Conservation (phyloP, 352 stramenopile genomes). For the Pythium chondricola region DNA sequence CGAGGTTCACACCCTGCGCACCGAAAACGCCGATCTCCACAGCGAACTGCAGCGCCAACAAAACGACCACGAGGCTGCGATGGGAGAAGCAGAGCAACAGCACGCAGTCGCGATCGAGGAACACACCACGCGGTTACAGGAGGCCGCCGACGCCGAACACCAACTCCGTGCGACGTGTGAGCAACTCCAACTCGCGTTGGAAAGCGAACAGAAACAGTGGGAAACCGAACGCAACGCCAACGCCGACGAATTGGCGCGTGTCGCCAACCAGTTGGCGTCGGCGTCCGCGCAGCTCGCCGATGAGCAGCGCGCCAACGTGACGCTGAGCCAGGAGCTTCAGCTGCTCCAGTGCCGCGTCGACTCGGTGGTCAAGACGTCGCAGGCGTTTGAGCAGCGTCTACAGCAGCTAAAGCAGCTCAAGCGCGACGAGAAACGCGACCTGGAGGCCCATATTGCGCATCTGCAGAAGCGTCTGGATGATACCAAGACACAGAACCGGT, state of each 20-base stretch:
- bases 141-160: neutral
- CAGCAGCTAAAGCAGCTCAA: slow-evolving; percentile 38
- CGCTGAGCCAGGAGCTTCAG: slow-evolving; percentile 32
- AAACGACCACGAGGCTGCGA: neutral
- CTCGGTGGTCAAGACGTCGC: slow-evolving; percentile 32
- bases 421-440: slow-evolving; percentile 24
- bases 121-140: neutral
- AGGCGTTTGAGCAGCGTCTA: slow-evolving; percentile 48
- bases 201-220: slow-evolving; percentile 41
- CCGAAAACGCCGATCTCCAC: neutral
- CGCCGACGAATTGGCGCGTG: slow-evolving; percentile 25
- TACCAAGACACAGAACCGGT: slow-evolving; percentile 51
- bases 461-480: slow-evolving; percentile 45
- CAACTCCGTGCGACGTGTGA: neutral
- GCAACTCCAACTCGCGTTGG: slow-evolving; percentile 7
- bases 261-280: slow-evolving; percentile 24
- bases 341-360: slow-evolving; percentile 45
- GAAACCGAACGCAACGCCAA: slow-evolving; percentile 18
- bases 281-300: slow-evolving; percentile 24
- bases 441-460: slow-evolving; percentile 28
- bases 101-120: slow-evolving; percentile 8
- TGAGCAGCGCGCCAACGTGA: slow-evolving; percentile 28
- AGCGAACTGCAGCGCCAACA: neutral
- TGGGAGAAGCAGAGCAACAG: slow-evolving; percentile 2
- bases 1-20: slow-evolving; percentile 17